A percentile compares a stretch with the other conserved stretches of the same genome.
Evolutionary conservation across 768 basidiomycete species (phyloP).

Genomic region (Artomyces pyxidatus): DNA sequence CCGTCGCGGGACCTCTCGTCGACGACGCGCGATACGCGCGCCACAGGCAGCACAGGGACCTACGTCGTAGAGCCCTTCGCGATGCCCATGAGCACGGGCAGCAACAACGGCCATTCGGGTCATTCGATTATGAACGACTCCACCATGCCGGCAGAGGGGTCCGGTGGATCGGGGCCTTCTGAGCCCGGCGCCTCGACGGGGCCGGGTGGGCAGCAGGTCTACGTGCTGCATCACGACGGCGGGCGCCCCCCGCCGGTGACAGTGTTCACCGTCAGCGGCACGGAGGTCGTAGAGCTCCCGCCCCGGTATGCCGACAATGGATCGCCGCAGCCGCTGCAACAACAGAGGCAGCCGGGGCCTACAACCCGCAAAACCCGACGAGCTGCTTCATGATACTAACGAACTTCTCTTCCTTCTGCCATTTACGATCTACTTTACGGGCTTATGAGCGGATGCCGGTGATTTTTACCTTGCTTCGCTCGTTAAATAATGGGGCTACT

Average conservation of each 20-base stretch:
- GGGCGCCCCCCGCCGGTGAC: constrained; percentile 50
- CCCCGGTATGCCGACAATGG: constrained; percentile 33
- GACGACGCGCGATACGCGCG: background rate
- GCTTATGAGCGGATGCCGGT: too few relatives aligned
- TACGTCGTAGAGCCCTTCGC: constrained; percentile 16
- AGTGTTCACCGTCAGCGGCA: constrained; percentile 46
- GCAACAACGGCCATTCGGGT: background rate
- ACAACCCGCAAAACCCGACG: constrained; percentile 6
- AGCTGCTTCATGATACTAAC: background rate
- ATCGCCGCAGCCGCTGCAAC: background rate
- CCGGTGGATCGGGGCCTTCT: constrained; percentile 1
- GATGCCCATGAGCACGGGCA: background rate
- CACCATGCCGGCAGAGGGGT: constrained; percentile 6
- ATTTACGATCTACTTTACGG: too few relatives aligned
- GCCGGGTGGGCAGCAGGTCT: constrained; percentile 28
- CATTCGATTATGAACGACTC: background rate
- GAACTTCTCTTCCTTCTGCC: too few relatives aligned
- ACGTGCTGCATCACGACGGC: constrained; percentile 57
- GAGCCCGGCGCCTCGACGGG: background rate
- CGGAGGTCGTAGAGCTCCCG: constrained; percentile 53
- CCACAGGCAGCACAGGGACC: background rate
- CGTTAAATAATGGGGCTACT: too few relatives aligned
- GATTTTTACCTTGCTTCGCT: too few relatives aligned
- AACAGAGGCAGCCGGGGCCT: background rate
- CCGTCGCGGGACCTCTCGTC: background rate